Conservation (phyloP, 2,329 filamentous ascomycete genomes). For the Trichoderma citrinoviride region DNA sequence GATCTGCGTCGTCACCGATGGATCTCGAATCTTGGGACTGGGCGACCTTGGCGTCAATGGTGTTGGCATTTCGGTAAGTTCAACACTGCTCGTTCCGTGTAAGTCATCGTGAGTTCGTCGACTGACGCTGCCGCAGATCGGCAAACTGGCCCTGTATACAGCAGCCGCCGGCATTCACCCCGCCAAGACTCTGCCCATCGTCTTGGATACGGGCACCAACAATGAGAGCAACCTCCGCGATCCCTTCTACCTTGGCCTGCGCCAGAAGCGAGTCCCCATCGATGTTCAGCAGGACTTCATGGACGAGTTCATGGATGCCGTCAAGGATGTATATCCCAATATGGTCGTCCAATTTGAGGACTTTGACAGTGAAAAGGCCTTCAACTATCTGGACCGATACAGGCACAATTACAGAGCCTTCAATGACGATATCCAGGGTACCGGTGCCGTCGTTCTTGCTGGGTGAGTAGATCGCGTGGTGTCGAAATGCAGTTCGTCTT, state of each 20-base stretch:
- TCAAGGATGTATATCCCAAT: conserved; percentile 67
- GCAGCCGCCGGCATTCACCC: conserved; percentile 93
- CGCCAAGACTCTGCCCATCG: conserved; percentile 72
- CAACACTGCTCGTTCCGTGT: neutral
- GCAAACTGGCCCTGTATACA: conserved; percentile 93
- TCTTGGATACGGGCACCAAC: conserved; percentile 64
- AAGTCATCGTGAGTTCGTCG: neutral
- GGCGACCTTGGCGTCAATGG: conserved; percentile 96
- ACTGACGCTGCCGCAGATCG: conserved; percentile 54
- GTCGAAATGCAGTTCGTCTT: neutral
- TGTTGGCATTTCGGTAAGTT: conserved; percentile 86
- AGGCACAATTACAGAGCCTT: conserved; percentile 89
- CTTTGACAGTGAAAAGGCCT: conserved; percentile 89
- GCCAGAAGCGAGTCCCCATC: conserved; percentile 73
- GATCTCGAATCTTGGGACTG: conserved; percentile 86
- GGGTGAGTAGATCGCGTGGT: conserved; percentile 52
- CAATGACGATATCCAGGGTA: conserved; percentile 98
- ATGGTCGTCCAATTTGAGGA: conserved; percentile 92
- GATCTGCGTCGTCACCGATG: conserved; percentile 96
- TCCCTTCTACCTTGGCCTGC: conserved; percentile 84
- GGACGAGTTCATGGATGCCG: conserved; percentile 94
- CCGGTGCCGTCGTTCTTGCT: conserved; percentile 88
- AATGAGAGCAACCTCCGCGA: conserved; percentile 66
- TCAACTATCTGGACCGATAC: conserved; percentile 89
- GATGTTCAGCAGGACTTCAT: conserved; percentile 86